phyloP scores from a whole-genome alignment of 2,329 filamentous ascomycete genomes.

The Aspergillus alliaceus region DNA sequence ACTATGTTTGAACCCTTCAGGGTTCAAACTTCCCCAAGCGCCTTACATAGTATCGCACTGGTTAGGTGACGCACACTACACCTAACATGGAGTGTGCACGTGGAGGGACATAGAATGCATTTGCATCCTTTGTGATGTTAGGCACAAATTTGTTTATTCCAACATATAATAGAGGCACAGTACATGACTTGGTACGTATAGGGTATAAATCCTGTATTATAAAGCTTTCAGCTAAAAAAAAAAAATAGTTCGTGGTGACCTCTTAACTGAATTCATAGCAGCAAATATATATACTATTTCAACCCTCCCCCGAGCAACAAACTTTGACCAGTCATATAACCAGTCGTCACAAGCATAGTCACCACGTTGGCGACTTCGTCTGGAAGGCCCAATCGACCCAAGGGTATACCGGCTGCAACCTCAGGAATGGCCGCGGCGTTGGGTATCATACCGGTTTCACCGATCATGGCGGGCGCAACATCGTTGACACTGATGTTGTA shows the following conservation, averaged over 20 bases:
- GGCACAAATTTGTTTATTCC: not conserved
- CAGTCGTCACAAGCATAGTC: slow-evolving; percentile 60
- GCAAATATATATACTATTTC: slow-evolving; percentile 36
- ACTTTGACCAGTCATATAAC: slow-evolving; percentile 60
- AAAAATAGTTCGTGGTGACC: slow-evolving; percentile 23
- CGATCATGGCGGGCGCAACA: slow-evolving; percentile 69
- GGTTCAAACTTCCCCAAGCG: no score
- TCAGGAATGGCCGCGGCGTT: slow-evolving; percentile 59
- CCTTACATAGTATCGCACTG: no score
- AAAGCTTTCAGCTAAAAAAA: not conserved
- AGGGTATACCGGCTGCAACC: slow-evolving; percentile 60
- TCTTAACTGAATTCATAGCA: not conserved
- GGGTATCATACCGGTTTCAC: slow-evolving; percentile 63
- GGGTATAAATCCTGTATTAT: not conserved
- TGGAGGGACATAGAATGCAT: not conserved
- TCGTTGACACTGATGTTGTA: slow-evolving; percentile 67
- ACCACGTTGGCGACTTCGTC: slow-evolving; percentile 63
- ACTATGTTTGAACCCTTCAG: no score
- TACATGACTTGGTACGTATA: not conserved
- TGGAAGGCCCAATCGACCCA: slow-evolving; percentile 58
- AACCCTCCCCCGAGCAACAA: slow-evolving; percentile 55
- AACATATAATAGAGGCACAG: not conserved
- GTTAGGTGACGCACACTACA: not conserved
- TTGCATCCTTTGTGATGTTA: slow-evolving; percentile 6
- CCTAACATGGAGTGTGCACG: not conserved